Base-by-base conservation (phyloP, 495 filamentous ascomycete species). In the Penicillium cataractarum region DNA sequence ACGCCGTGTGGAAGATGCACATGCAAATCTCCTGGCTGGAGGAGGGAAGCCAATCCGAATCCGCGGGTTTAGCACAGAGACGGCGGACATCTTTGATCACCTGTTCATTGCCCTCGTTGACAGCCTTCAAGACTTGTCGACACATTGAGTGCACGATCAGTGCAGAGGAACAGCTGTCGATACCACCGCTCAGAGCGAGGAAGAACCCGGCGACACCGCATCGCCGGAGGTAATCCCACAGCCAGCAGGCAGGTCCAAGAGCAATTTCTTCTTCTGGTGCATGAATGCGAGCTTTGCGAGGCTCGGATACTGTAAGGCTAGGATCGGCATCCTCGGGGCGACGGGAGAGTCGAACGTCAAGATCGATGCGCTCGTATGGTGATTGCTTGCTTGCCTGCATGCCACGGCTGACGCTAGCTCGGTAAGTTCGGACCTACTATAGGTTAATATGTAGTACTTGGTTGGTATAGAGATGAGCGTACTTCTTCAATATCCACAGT, bases 211-310 rank as follows among this genome's bases (percentile, higher is more conserved):
- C 86, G 17, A 81, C 80, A 17, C 80, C 79, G 19, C 80, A 89
- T 54, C 91, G 71, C 4, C 90, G 79, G 1, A 96, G 83, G 61
- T 96, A 97, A 66, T 96, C 91, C 91, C 92, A 97, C 0, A 97
- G 76, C 79, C 86, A 97, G 69, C 87, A 89, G 1, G 86, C 91
- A 0, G 87, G 82, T 0, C 85, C 84, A 0, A 92, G 78, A 0
- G 87, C 86, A 63, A 94, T 90, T 62, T 96, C 91, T 66, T 93
- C 89, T 68, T 92, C 89, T 0, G 88, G 87, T 0, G 74, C 67
- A 71, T 92, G 88, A 54, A 84, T 85, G 4, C 81, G 74, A 2
- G 82, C 75, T 29, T 78, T 63, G 32, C 84, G 71, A 1, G 73
- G 64, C n/a, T 72, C 66, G 4, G 78, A 80, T 6, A 80, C 79